Evolutionary conservation across 1,139 yeast genomes (phyloP), one percentile per base, ranked within the genome.

Genomic region (Geotrichum citri-aurantii): DNA sequence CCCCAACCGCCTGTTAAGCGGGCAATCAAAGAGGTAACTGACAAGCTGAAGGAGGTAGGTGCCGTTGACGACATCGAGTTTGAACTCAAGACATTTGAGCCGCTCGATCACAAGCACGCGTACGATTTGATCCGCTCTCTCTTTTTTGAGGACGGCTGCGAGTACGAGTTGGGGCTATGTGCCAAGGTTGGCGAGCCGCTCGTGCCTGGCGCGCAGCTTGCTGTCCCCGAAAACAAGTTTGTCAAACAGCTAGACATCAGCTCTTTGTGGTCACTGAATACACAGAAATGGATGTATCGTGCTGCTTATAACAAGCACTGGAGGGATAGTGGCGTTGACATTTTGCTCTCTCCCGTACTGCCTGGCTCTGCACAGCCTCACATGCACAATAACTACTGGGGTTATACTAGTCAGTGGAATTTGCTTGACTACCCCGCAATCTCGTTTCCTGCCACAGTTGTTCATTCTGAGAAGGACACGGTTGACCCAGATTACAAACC

Each of bases 341-440:
- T 85, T 66, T 77, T 88, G 59, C 73, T 88, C 54, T 78, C 86
- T 57, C 95, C 95, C 54, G 79, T 84, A 5, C 84, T 84, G 68
- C 81, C 81, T 61, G 87, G 86, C 62, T 86, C 85, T 56, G 91
- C 95, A 4, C 89, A 92, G 21, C 80, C 78, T 55, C 82, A 85
- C 17, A 84, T 81, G 53, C 79, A 81, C 58, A 80, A 86, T 12
- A 81, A 80, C 68, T 85, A 85, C 72, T 87, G 95, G 95, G 86
- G 90, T 5, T 65, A 65, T 58, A 79, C 84, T n/a, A 72, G 81
- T 44, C 74, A 77, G 19, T 72, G 80, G 69, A 83, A 83, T 65
- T 68, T 79, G 31, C 65, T 81, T 55, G 86, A 83, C 68, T 81
- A 76, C 63, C 73, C 84, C 0, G 80, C 77, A 0, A 76, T 82